Conservation (phyloP, 306 rosid genomes). For the Lathyrus tuberosus region DNA sequence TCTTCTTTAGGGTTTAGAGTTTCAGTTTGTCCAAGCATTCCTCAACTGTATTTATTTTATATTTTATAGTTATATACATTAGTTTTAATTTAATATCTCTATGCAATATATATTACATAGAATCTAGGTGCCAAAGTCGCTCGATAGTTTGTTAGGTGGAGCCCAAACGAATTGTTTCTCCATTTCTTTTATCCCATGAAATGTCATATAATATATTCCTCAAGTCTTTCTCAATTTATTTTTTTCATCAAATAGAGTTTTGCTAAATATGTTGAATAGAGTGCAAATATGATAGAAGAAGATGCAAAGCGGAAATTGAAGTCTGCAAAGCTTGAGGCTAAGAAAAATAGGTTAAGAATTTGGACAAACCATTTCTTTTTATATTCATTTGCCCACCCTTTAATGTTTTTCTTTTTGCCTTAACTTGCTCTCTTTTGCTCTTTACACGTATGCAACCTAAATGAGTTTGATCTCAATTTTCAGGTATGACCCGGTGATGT, state of each 20-base stretch:
- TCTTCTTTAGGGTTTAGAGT: conserved; percentile 95
- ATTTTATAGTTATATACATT: not conserved
- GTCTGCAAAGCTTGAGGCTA: conserved; percentile 85
- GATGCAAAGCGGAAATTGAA: conserved; percentile 85
- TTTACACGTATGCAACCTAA: too few species aligned
- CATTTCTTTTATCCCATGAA: not conserved
- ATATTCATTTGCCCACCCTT: too few species aligned
- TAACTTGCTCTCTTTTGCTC: too few species aligned
- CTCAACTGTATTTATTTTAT: conserved; percentile 2
- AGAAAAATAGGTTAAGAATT: conserved; percentile 71
- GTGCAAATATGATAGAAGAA: conserved; percentile 98
- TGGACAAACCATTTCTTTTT: conserved; percentile 91
- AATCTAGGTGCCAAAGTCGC: not conserved
- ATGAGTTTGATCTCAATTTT: too few species aligned
- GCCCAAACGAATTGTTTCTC: not conserved
- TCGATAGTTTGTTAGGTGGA: conserved; percentile 6
- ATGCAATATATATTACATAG: not conserved
- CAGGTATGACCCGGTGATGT: too few species aligned
- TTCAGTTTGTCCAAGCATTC: conserved; percentile 90
- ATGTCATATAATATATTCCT: conserved; percentile 5
- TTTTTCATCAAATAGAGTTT: conserved; percentile 58
- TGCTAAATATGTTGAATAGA: conserved; percentile 96
- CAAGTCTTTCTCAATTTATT: conserved; percentile 24
- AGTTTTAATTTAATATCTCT: conserved; percentile 7
- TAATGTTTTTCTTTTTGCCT: too few species aligned